Evolutionary conservation across 768 basidiomycete species (phyloP).

Genomic region (Lepiota venenata): DNA sequence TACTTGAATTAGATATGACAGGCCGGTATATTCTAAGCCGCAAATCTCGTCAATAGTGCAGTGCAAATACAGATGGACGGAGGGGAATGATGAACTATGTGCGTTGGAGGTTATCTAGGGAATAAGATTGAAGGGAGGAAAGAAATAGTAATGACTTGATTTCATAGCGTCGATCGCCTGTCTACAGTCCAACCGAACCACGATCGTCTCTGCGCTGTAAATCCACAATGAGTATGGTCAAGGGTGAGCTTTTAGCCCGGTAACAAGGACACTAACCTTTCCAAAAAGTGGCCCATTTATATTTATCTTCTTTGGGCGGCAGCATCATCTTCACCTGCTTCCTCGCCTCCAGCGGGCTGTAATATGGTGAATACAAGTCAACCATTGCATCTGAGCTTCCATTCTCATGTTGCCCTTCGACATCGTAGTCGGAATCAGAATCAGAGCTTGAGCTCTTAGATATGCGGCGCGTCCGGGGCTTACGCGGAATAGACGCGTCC

Average conservation of each 20-base stretch:
- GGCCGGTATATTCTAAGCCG: too few relatives aligned
- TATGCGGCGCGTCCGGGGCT: background rate
- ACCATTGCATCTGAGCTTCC: background rate
- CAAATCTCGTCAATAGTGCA: too few relatives aligned
- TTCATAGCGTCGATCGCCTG: too few relatives aligned
- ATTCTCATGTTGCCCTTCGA: background rate
- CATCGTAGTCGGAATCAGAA: background rate
- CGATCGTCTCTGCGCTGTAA: background rate
- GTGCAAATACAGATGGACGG: too few relatives aligned
- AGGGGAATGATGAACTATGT: too few relatives aligned
- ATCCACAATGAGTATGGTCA: background rate
- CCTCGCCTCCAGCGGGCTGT: conserved; percentile 5
- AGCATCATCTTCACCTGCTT: background rate
- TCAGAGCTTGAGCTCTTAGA: background rate
- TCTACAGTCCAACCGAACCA: background rate
- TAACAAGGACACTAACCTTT: background rate
- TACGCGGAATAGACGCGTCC: background rate
- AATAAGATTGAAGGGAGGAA: too few relatives aligned
- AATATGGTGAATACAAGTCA: background rate
- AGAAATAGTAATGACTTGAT: too few relatives aligned
- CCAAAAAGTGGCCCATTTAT: background rate
- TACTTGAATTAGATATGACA: too few relatives aligned
- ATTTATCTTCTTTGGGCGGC: background rate
- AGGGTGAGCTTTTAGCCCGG: background rate
- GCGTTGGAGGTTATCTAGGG: too few relatives aligned